Conservation (phyloP, 2,329 filamentous ascomycete genomes). For the Phaeosphaeriaceae sp. region DNA sequence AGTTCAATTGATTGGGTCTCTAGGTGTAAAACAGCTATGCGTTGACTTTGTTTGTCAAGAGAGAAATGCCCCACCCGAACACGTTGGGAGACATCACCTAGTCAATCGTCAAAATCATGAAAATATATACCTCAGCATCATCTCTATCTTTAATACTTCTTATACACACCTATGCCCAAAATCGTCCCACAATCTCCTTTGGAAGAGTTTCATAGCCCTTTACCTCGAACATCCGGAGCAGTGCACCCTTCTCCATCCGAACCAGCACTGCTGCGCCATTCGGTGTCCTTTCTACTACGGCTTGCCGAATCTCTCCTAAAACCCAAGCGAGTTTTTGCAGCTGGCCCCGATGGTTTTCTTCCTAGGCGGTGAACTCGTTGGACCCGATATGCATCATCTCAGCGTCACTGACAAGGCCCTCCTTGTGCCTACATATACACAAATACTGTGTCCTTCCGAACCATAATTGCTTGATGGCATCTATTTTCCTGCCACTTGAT, state of each 20-base stretch:
- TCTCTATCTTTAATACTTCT: too few relatives aligned
- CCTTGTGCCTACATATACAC: slow-evolving; percentile 19
- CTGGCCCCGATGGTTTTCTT: slow-evolving; percentile 15
- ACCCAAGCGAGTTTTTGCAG: slow-evolving; percentile 27
- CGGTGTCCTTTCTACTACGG: slow-evolving; percentile 2
- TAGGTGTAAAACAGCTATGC: too few relatives aligned
- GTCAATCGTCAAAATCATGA: too few relatives aligned
- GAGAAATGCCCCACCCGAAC: too few relatives aligned
- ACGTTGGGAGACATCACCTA: too few relatives aligned
- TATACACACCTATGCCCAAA: slow-evolving; percentile 1
- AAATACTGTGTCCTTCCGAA: slow-evolving; percentile 30
- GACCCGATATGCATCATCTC: not conserved
- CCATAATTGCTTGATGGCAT: slow-evolving; percentile 26
- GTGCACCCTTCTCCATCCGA: slow-evolving; percentile 14
- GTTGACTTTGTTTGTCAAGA: too few relatives aligned
- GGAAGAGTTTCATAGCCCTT: slow-evolving; percentile 17
- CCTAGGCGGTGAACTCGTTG: slow-evolving; percentile 18
- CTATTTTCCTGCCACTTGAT: slow-evolving; percentile 2
- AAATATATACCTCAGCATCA: too few relatives aligned
- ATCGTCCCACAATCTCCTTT: slow-evolving; percentile 5
- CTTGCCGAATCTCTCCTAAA: slow-evolving; percentile 14
- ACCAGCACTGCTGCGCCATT: slow-evolving; percentile 17
- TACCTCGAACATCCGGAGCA: slow-evolving; percentile 12
- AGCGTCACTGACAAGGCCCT: not conserved
- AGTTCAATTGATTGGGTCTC: too few relatives aligned